Evolutionary conservation across 805 yeast genomes (phyloP), one percentile per base, ranked within the genome.

Genomic region (Wickerhamiella nectarea): DNA sequence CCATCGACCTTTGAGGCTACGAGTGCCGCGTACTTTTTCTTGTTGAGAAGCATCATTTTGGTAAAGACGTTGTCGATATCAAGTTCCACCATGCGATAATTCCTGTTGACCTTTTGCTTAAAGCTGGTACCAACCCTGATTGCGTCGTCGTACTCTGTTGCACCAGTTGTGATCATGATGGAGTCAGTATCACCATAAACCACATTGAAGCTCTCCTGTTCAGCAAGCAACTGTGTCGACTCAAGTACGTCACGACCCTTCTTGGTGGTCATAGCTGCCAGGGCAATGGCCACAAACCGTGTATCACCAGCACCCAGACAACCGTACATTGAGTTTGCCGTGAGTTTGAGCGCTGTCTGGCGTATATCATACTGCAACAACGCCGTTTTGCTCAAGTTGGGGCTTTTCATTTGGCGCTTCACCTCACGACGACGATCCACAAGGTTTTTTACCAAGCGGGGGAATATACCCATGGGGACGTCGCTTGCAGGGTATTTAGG

Each of bases 251-350:
- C 97, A 66, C 98, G 75, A 56, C 98, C 98, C 61, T 87, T 84
- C 54, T 78, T 80, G 2, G 98, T 91, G 46, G 86, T 94, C 55
- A 91, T 68, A 87, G 84, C 84, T 4, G 98, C 98, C 53, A 91
- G 68, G 0, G 97, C 95, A 56, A 83, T 80, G 10, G 98, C 98
- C 57, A 87, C 89, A 61, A 91, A 91, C 56, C 98, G 73, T 18
- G 96, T 85, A 54, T 80, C 74, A 6, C 80, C 81, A 60, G 78
- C 87, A 52, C 98, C 98, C 54, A 91, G 71, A 72, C 97, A 91
- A 58, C 98, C 98, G 65, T 91, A 91, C 96, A 91, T 89, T n/a
- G 98, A 91, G 63, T 91, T 91, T 22, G 98, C 98, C 2, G 98
- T 93, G 58, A 91, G 70, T 60, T 91, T 91, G 59, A 91, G 72